Conservation (phyloP, 257 asterid genomes). For the Nicotiana tabacum region DNA sequence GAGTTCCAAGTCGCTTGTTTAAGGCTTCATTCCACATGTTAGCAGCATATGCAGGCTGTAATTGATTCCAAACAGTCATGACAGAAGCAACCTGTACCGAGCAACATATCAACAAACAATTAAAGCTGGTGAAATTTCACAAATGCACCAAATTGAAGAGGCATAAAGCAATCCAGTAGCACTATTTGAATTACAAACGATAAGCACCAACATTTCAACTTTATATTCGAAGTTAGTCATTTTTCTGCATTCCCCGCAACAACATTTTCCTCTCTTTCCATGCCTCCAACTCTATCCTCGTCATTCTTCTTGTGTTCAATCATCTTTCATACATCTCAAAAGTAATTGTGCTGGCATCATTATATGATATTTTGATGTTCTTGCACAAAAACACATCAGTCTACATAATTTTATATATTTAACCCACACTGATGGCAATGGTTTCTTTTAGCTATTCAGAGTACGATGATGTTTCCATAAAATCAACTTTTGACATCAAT, state of each 20-base stretch:
- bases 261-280: background rate
- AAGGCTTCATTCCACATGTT: constrained; percentile 92
- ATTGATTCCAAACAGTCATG: constrained; percentile 81
- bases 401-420: background rate
- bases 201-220: background rate
- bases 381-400: background rate
- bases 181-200: background rate
- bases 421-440: background rate
- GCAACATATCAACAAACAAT: constrained; percentile 7
- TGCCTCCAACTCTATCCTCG: background rate
- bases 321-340: background rate
- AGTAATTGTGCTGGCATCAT: background rate
- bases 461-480: background rate
- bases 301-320: background rate
- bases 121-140: background rate
- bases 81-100: constrained; percentile 74
- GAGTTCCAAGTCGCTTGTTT: constrained; percentile 86
- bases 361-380: background rate
- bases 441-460: background rate
- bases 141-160: background rate
- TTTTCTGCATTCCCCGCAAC: background rate
- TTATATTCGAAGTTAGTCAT: too few relatives aligned
- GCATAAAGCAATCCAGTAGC: background rate
- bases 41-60: constrained; percentile 81
- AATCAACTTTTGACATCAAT: background rate